Base-by-base conservation (phyloP, 2,329 filamentous ascomycete species). In the Sarocladiaceae sp. region DNA sequence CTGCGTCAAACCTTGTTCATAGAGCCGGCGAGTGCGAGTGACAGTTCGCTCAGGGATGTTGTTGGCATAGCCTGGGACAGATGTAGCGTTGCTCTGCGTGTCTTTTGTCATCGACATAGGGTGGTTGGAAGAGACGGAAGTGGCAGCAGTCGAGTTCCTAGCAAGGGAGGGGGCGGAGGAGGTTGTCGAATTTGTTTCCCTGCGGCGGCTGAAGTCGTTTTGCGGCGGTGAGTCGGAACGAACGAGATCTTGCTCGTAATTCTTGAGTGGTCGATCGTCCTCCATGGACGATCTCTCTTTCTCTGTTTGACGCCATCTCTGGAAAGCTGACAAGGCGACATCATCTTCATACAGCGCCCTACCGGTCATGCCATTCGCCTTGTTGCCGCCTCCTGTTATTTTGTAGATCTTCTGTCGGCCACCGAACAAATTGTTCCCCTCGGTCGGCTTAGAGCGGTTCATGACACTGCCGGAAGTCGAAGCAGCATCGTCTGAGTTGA, bases 391-490 rank as follows among this genome's bases (percentile, higher is more conserved):
- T 3, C 69, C 70, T 1, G 85, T 74, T 51, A 95, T 86, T 62
- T 88, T 90, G 64, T 94, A 97, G 29, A 97, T 83, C 67, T 97
- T 97, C 61, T 97, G 93, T 34, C 93, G 81, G 13, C 93, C 93
- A 46, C 93, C 93, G 64, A 98, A 98, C 46, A 98, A 65, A 53
- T 87, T 85, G 59, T 97, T 98, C 35, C 91, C 89, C 58, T 97
- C 91, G 1, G 79, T 82, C 0, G 88, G 89, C 53, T 90, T 83
- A 6, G 84, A 73, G 43, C 93, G 77, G 54, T 73, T 83, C 85
- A 97, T 91, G n/a, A 97, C 75, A 61, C 85, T 88, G 1, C 79
- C 67, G 9, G 71, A 67, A 3, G 69, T 67, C 6, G 77, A 79
- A 35, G 83, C 81, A 27, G 82, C 75, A 50, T 95, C 88, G 48